A percentile compares a stretch with the other conserved stretches of the same genome.
Evolutionary conservation across 2,329 filamentous ascomycete genomes (phyloP).

Genomic region (Elsinoe australis): DNA sequence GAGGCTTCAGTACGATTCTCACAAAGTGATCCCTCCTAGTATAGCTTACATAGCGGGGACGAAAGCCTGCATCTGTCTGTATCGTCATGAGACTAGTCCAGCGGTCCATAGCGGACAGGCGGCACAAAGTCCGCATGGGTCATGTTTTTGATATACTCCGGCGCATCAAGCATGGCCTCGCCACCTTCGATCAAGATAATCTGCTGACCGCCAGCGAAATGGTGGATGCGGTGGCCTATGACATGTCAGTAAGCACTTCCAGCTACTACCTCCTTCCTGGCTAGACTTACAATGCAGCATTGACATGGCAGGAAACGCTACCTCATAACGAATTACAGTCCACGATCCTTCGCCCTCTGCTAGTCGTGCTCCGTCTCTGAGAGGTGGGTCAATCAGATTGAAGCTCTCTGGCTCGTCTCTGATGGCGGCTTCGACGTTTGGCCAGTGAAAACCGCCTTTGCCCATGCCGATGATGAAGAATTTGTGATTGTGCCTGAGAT

Average conservation of each 20-base stretch:
- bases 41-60: too few species aligned
- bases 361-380: slow-evolving; percentile 20
- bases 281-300: slow-evolving; percentile 21
- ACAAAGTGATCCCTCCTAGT: too few species aligned
- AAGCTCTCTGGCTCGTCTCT: slow-evolving; percentile 19
- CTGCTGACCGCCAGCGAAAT: slow-evolving; percentile 22
- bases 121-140: slow-evolving; percentile 22
- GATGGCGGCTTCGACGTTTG: slow-evolving; percentile 21
- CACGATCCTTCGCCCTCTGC: slow-evolving; percentile 20
- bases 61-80: too few species aligned
- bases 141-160: slow-evolving; percentile 22
- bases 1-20: too few species aligned
- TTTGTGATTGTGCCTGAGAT: slow-evolving; percentile 25
- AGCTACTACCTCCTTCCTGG: slow-evolving; percentile 12
- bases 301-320: slow-evolving; percentile 22
- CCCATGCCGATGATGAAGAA: slow-evolving; percentile 25
- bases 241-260: background rate
- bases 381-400: slow-evolving; percentile 21
- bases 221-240: slow-evolving; percentile 17
- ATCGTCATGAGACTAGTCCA: slow-evolving; percentile 22
- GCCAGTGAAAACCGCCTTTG: slow-evolving; percentile 25
- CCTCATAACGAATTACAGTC: slow-evolving; percentile 21
- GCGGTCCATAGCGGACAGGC: slow-evolving; percentile 21
- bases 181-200: slow-evolving; percentile 22
- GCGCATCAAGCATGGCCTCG: slow-evolving; percentile 20